phyloP scores from a whole-genome alignment of 2,329 filamentous ascomycete genomes.

The Colletotrichum musae region DNA sequence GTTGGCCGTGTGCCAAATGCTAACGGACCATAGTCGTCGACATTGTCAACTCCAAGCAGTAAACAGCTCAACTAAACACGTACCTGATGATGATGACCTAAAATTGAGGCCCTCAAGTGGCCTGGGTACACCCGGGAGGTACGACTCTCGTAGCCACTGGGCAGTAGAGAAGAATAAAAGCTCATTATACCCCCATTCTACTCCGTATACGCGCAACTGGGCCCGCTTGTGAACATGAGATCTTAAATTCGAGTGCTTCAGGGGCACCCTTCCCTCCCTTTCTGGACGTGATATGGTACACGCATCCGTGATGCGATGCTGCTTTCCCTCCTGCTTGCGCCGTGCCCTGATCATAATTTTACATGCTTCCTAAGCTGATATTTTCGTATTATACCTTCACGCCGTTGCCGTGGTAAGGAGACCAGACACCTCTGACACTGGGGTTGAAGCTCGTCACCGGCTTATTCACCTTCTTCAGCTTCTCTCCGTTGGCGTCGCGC shows the following conservation, averaged over 20 bases:
- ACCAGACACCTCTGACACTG: constrained; percentile 80
- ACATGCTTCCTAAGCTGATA: constrained; percentile 22
- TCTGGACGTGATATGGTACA: constrained; percentile 37
- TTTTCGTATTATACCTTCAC: constrained; percentile 61
- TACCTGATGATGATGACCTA: constrained; percentile 39
- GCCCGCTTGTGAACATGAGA: constrained; percentile 7
- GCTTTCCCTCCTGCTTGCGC: constrained; percentile 25
- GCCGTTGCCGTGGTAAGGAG: constrained; percentile 76
- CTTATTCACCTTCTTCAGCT: constrained; percentile 75
- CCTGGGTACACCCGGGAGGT: constrained; percentile 10
- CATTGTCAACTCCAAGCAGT: constrained; percentile 72
- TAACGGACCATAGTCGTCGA: constrained; percentile 63
- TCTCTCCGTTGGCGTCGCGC: constrained; percentile 82
- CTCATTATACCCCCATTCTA: constrained; percentile 29
- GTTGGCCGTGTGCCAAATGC: background rate
- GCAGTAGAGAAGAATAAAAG: constrained; percentile 24
- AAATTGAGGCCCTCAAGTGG: constrained; percentile 14
- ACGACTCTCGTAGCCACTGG: constrained; percentile 3
- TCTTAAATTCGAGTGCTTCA: constrained; percentile 24
- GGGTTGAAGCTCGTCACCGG: constrained; percentile 75
- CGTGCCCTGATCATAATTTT: constrained; percentile 26
- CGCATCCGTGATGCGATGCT: constrained; percentile 20
- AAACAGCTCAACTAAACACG: constrained; percentile 45
- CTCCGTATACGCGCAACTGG: background rate
- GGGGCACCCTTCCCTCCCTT: constrained; percentile 30